phyloP scores from a whole-genome alignment of 805 yeast genomes.

The Spathaspora sp. region DNA sequence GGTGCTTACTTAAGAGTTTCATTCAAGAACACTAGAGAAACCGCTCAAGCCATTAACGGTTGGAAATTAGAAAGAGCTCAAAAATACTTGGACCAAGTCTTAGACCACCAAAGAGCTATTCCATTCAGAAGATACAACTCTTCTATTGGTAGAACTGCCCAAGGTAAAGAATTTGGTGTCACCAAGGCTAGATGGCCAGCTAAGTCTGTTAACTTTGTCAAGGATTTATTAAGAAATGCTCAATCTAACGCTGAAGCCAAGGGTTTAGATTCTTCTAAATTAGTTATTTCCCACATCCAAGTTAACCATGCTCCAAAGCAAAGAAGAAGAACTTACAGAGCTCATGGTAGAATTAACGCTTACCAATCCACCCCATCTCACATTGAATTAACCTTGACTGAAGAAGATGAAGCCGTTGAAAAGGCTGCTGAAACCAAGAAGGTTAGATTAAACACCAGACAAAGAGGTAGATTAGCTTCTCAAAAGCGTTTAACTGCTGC shows the following conservation, averaged over 20 bases:
- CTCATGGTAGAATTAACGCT: constrained; percentile 99
- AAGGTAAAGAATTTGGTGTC: constrained; percentile 99
- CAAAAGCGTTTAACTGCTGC: constrained; percentile 81
- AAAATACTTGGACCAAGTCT: constrained; percentile 90
- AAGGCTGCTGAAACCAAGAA: constrained; percentile 74
- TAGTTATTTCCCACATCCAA: constrained; percentile 96
- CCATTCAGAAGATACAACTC: constrained; percentile 98
- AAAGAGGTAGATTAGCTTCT: constrained; percentile 85
- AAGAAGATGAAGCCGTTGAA: constrained; percentile 89
- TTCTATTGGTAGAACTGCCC: constrained; percentile 98
- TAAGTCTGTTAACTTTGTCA: constrained; percentile 93
- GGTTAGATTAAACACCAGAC: constrained; percentile 83
- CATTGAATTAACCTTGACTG: constrained; percentile 95
- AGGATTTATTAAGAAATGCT: constrained; percentile 95
- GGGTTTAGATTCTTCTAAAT: constrained; percentile 94
- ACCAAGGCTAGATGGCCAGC: constrained; percentile 99
- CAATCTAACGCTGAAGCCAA: constrained; percentile 98
- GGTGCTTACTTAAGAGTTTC: constrained; percentile 99
- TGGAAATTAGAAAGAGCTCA: constrained; percentile 97
- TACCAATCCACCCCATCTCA: constrained; percentile 99
- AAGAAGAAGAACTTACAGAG: constrained; percentile 99
- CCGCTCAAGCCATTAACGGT: constrained; percentile 97
- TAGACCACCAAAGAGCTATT: constrained; percentile 98
- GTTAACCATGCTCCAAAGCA: constrained; percentile 99
- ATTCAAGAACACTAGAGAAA: constrained; percentile 99